These are phyloP conservation scores for Closterium sp. DNA, from an alignment of 139 green algal genomes.

Conservation along the genomic window DNA sequence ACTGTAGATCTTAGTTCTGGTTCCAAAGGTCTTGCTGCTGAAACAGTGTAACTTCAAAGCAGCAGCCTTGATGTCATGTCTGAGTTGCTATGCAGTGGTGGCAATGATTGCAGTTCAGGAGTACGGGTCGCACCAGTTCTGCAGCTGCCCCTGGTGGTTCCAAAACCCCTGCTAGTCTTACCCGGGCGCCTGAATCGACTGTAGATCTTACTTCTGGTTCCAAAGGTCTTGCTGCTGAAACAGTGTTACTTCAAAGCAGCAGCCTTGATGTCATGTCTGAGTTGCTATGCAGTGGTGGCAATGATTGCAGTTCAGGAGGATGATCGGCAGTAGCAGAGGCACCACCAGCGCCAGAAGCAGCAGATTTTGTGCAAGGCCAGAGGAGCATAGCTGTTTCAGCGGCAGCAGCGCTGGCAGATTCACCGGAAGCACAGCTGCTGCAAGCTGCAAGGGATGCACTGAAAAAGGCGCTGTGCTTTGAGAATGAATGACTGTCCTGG, in stretches of 20 bases:
- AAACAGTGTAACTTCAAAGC: background rate
- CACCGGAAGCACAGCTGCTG: background rate
- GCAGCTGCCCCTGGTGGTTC: too few relatives aligned
- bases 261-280: background rate
- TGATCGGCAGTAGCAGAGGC: background rate
- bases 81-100: background rate
- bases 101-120: background rate
- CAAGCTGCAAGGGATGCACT: background rate
- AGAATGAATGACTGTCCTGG: background rate
- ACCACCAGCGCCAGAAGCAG: background rate
- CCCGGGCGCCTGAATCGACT: too few relatives aligned
- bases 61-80: background rate
- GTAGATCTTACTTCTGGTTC: too few relatives aligned
- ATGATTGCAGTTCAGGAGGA: background rate
- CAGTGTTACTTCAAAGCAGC: too few relatives aligned
- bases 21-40: too few relatives aligned
- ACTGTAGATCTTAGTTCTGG: too few relatives aligned
- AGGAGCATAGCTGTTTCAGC: background rate
- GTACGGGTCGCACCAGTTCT: too few relatives aligned
- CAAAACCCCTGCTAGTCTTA: too few relatives aligned
- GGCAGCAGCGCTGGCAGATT: background rate
- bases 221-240: background rate
- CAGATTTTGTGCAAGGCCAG: background rate
- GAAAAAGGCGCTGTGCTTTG: background rate
- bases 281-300: background rate